phyloP scores from a whole-genome alignment of 163 green algal genomes.

The Chlorella variabilis region DNA sequence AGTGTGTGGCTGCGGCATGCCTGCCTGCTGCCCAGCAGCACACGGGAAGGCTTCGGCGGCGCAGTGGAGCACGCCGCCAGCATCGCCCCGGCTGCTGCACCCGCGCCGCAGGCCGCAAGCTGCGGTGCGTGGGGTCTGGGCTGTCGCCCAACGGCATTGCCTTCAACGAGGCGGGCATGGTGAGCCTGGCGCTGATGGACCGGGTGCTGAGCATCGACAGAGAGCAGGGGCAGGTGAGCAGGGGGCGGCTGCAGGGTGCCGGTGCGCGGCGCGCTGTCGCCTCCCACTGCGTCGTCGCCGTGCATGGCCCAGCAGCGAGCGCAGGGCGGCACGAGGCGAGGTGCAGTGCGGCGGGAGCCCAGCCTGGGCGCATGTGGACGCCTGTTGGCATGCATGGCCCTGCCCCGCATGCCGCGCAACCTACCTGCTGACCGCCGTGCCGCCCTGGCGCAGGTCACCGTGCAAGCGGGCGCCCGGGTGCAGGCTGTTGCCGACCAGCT shows the following conservation, averaged over 20 bases:
- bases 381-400: too few relatives aligned
- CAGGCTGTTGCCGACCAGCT: slow-evolving; percentile 83
- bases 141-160: slow-evolving; percentile 93
- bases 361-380: too few relatives aligned
- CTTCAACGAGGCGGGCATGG: slow-evolving; percentile 87
- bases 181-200: slow-evolving; percentile 92
- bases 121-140: slow-evolving; percentile 85
- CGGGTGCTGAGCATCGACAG: slow-evolving; percentile 58
- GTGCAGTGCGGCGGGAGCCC: too few relatives aligned
- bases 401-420: not conserved
- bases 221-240: slow-evolving; percentile 26
- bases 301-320: too few relatives aligned
- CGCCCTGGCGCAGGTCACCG: slow-evolving; percentile 70
- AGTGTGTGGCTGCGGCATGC: too few relatives aligned
- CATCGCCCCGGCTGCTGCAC: not conserved
- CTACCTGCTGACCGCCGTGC: not conserved
- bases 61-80: too few relatives aligned
- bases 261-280: too few relatives aligned
- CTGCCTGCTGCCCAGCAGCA: too few relatives aligned
- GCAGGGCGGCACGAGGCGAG: too few relatives aligned
- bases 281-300: too few relatives aligned
- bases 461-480: slow-evolving; percentile 91
- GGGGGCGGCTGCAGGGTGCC: not conserved
- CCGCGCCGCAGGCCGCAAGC: slow-evolving; percentile 50
- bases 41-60: too few relatives aligned